Conservation (phyloP, 441 rosid species). For the Erodium texanum region DNA sequence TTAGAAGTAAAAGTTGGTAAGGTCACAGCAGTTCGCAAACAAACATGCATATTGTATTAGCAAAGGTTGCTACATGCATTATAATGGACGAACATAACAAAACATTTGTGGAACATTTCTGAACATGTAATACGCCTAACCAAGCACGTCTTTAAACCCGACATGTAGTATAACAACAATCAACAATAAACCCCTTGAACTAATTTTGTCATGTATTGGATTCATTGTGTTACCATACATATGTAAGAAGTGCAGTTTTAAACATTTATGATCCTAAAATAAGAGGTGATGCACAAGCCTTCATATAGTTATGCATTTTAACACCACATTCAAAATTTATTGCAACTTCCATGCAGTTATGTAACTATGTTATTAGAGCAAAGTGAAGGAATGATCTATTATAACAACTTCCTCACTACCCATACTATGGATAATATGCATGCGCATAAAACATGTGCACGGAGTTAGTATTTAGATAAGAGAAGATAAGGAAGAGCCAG, state of each 20-base stretch:
- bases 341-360: background rate
- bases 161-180: background rate
- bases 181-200: background rate
- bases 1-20: background rate
- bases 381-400: background rate
- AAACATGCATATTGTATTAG: background rate
- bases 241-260: background rate
- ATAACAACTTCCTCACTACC: background rate
- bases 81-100: background rate
- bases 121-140: background rate
- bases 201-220: background rate
- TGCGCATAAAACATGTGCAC: background rate
- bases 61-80: background rate
- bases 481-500: background rate
- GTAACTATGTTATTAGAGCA: background rate
- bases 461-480: background rate
- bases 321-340: background rate
- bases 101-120: background rate
- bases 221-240: background rate
- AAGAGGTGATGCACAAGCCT: background rate
- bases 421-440: background rate
- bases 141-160: background rate
- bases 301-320: background rate
- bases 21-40: background rate
- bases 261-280: background rate